Base-by-base conservation (phyloP, 805 yeast species). In the Candida ponderosae region DNA sequence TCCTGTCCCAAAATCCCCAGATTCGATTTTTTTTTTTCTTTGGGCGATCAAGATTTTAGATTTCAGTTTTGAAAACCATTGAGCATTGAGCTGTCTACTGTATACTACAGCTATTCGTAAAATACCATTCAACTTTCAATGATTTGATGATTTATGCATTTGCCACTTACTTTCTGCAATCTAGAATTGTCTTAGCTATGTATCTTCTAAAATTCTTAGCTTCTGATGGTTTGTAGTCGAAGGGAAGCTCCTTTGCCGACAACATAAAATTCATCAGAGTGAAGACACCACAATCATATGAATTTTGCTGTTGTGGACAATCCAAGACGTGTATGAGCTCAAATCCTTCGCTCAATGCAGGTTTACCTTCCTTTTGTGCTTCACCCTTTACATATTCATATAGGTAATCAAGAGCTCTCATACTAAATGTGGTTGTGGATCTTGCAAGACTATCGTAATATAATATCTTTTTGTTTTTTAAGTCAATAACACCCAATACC, bases 241-340 rank as follows among this genome's bases (percentile, higher is more conserved):
- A 59, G 0, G 67, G 68, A 19, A 57, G 55, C 5, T 66, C 72
- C 27, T 74, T 61, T 0, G 89, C 61, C 31, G 86, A 48, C 33
- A 70, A 79, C 34, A 76, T 72, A 1, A 84, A 85, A 33, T 79
- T 81, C 38, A 88, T 75, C 57, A 97, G 82, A 3, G 94, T 74
- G 53, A 89, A 93, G 2, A 90, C 95, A 7, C 98, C 98, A 64
- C 98, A 93, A 58, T 93, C 98, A 47, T 56, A 85, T 0, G 97
- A 97, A 53, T 93, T 93, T 20, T 69, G 65, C 55, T 93, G 98
- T 46, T 81, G 85, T 1, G 98, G 97, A 31, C 89, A 69, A n/a
- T 60, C 54, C 3, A 56, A 43, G 3, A 54, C 32, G 29, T 60
- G 66, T 14, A 42, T 39, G 16, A 57, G 38, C 14, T 54, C 57